Base-by-base conservation (phyloP, 768 basidiomycete genomes). In the Pholiota conissans region DNA sequence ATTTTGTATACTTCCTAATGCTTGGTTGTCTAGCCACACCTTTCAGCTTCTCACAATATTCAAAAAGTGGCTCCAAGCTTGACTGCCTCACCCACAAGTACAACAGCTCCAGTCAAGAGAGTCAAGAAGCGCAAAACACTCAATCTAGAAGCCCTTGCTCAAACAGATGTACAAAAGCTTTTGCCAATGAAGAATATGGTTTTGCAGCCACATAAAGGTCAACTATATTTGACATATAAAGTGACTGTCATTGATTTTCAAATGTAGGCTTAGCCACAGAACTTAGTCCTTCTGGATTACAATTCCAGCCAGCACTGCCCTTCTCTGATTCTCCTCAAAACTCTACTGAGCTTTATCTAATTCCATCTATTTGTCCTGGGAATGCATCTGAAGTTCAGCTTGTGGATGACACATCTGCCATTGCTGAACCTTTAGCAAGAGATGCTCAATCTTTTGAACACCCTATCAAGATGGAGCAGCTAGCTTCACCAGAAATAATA, bases 101-200 rank as follows among this genome's bases (percentile, higher is more conserved):
- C 27, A 7, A 4, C 53, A 2, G 22, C 34, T 1, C 55, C 49
- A 32, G 59, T 64, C 51, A 52, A 55, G 7, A 67, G 63, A 24
- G 55, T 55, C 27, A 74, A 69, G 59, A 73, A 71, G 57, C 63
- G 64, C 49, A 71, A 68, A 58, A 63, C 65, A 5, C 55, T 66
- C 3, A 69, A 73, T 50, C 49, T 72, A 10, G 54, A 65, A 9
- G 59, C 66, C 8, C 63, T 75, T 26, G 65, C 71, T 20, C 55
- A 70, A 34, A 62, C 61, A 29, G 74, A 76, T 61, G 52, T 74
- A 5, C 60, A 68, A 52, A 65, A 61, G 13, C 63, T 69, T 32
- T 34, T 64, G 28, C 61, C 66, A 52, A 67, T 63, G 46, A 63
- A 65, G 53, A 55, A 64, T 40, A 55, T 26, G 37, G 22, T 22